A percentile compares a stretch with the other conserved stretches of the same genome.
Conservation (phyloP, 108 stramenopile genomes). For the Cyclotella atomus region DNA sequence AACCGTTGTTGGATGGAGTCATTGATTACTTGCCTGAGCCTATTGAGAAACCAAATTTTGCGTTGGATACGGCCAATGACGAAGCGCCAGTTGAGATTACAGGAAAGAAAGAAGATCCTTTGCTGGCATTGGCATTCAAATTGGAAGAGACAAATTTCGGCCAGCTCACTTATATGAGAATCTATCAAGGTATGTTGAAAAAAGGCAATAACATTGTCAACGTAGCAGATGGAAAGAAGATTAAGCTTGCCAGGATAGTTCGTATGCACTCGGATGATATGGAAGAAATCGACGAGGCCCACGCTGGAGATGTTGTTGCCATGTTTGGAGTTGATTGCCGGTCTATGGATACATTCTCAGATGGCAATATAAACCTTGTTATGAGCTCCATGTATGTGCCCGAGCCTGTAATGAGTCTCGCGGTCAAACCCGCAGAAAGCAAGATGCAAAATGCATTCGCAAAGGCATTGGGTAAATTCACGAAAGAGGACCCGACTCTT, state of each 20-base stretch:
- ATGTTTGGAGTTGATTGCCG: slow-evolving; percentile 99
- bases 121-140: slow-evolving; percentile 98
- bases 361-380: slow-evolving; percentile 83
- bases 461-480: slow-evolving; percentile 95
- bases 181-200: slow-evolving; percentile 95
- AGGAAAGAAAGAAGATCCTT: slow-evolving; percentile 72
- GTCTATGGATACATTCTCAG: slow-evolving; percentile 98
- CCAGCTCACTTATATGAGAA: slow-evolving; percentile 98
- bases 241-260: slow-evolving; percentile 96
- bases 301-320: slow-evolving; percentile 98
- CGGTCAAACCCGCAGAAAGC: slow-evolving; percentile 90
- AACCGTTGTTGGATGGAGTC: slow-evolving; percentile 97
- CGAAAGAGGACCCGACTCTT: slow-evolving; percentile 99
- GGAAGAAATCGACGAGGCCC: slow-evolving; percentile 96
- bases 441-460: slow-evolving; percentile 88
- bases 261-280: slow-evolving; percentile 99
- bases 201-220: slow-evolving; percentile 89
- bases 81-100: slow-evolving; percentile 80
- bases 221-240: slow-evolving; percentile 85
- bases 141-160: slow-evolving; percentile 98
- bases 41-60: slow-evolving; percentile 89
- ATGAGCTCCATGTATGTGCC: slow-evolving; percentile 98
- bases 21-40: slow-evolving; percentile 95
- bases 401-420: slow-evolving; percentile 97
- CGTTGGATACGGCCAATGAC: slow-evolving; percentile 87